A percentile compares a stretch with the other conserved stretches of the same genome.
These are phyloP conservation scores for Mycena vulgaris DNA, from an alignment of 768 basidiomycete genomes.

Conservation along the genomic window DNA sequence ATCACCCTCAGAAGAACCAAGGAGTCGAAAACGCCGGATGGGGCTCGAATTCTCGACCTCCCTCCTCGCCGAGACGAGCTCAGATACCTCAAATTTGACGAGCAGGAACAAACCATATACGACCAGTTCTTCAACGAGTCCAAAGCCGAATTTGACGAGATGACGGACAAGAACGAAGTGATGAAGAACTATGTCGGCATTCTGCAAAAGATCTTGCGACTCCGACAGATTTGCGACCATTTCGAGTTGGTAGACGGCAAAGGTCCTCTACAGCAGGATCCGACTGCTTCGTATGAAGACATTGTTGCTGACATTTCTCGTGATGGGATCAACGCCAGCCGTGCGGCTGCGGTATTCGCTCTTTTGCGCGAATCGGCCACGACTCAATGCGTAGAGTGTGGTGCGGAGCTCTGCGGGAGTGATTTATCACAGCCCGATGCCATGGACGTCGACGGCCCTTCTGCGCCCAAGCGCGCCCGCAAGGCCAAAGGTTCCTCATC, in stretches of 20 bases:
- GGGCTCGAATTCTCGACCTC: constrained; percentile 87
- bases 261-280: constrained; percentile 62
- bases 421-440: constrained; percentile 65
- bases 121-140: constrained; percentile 91
- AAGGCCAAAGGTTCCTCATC: constrained; percentile 69
- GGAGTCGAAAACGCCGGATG: constrained; percentile 86
- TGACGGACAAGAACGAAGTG: constrained; percentile 91
- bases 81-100: constrained; percentile 86
- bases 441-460: constrained; percentile 65
- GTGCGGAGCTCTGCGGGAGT: constrained; percentile 75
- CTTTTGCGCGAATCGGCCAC: constrained; percentile 89
- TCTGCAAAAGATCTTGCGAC: constrained; percentile 93
- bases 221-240: constrained; percentile 99
- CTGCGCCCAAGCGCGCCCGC: constrained; percentile 62
- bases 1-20: constrained; percentile 98
- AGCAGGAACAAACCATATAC: constrained; percentile 89
- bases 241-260: constrained; percentile 89
- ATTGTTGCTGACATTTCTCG: constrained; percentile 80
- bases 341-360: constrained; percentile 89
- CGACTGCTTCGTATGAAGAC: constrained; percentile 80
- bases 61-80: constrained; percentile 94
- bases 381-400: constrained; percentile 92
- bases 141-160: constrained; percentile 91
- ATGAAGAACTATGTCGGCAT: constrained; percentile 99
- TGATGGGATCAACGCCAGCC: constrained; percentile 82